Evolutionary conservation across 2,329 filamentous ascomycete species (phyloP), one percentile per base, ranked within the genome.

Genomic region (Colletotrichum truncatum): DNA sequence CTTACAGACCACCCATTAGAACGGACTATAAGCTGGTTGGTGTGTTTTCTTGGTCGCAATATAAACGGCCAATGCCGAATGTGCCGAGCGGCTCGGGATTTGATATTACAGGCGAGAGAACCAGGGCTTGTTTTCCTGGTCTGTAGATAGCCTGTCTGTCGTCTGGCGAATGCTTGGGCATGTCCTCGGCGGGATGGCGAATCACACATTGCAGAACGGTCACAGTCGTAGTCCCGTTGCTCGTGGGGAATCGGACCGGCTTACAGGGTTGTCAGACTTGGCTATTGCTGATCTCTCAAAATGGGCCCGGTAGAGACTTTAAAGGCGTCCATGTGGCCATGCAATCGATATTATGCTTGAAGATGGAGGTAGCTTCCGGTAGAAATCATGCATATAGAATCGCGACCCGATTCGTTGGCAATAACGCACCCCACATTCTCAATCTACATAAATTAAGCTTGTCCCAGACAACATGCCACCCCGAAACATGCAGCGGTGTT

Each of bases 371-470:
- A 39, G 30, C 41, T 32, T 12, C 38, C 57, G 48, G 48, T 21
- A 54, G 48, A 54, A 60, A 38, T 60, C 38, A 7, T 14, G 21
- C 38, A 16, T 60, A n/a, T 21, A 4, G 34, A 32, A 18, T 12
- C 7, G 16, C 21, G 8, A 21, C n/a, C 18, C 14, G n/a, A 49
- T 58, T 63, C 55, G 52, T 39, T 12, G 23, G 25, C 11, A 16
- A 18, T 21, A 12, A 39, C 12, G 18, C 32, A 41, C 6, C 32
- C 26, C 59, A 6, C 26, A 39, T 14, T 41, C n/a, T 12, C 41
- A 63, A 49, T 63, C 23, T 63, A 58, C 25, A 46, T 51, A 49
- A 34, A 58, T 63, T 58, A 58, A 63, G 53, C 41, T 63, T 63
- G 53, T 61, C 28, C 12, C 36, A 28, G 23, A 36, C 21, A 41